These are phyloP conservation scores for Pyrenochaeta sp. DNA, from an alignment of 2,329 filamentous ascomycete species.

Conservation along the genomic window DNA sequence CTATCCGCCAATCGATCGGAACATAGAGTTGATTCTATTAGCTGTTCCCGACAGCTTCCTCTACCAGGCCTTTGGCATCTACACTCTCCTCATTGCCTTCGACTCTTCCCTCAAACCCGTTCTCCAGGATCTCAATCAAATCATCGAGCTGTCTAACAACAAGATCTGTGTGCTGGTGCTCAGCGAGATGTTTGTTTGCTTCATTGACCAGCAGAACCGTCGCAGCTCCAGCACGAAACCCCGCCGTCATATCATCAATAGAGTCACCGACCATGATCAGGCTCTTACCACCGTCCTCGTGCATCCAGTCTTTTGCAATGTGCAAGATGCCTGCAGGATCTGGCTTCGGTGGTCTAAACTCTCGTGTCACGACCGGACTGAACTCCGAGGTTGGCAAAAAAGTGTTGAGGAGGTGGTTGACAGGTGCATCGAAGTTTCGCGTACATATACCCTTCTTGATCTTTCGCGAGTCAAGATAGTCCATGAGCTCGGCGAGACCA, in stretches of 20 bases:
- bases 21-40: not conserved
- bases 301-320: constrained; percentile 78
- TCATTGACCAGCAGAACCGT: constrained; percentile 89
- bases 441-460: constrained; percentile 89
- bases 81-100: constrained; percentile 36
- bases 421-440: constrained; percentile 84
- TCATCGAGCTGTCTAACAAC: constrained; percentile 76
- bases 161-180: constrained; percentile 79
- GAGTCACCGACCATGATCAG: constrained; percentile 68
- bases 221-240: constrained; percentile 80
- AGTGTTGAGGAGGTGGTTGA: constrained; percentile 75
- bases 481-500: constrained; percentile 80
- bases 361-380: constrained; percentile 81
- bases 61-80: constrained; percentile 32
- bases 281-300: constrained; percentile 53
- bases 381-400: constrained; percentile 76
- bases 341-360: constrained; percentile 85
- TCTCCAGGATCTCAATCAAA: constrained; percentile 76
- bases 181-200: constrained; percentile 74
- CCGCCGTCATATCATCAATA: constrained; percentile 92
- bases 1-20: not conserved
- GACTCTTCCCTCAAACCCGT: constrained; percentile 70
- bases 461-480: constrained; percentile 73
- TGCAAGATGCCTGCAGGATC: constrained; percentile 87
- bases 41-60: constrained; percentile 16